Evolutionary conservation across 805 yeast genomes (phyloP), one percentile per base, ranked within the genome.

Genomic region (Hanseniaspora taiwanica): DNA sequence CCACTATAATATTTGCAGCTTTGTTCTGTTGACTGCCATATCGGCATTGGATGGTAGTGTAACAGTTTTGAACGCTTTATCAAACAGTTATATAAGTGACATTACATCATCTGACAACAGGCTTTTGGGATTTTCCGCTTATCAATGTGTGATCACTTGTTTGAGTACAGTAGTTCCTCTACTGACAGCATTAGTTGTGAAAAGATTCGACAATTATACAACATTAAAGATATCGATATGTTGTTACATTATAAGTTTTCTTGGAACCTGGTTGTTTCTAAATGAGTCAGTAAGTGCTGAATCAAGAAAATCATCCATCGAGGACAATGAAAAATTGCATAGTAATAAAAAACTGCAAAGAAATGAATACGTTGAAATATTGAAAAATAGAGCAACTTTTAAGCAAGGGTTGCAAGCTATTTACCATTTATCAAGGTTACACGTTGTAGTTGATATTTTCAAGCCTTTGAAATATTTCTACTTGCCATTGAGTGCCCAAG

Each of bases 221-320:
- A 20, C 21, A 4, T 18, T 18, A 12, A 18, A 18, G 14, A 10
- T 33, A 12, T 12, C 16, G 6, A 3, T 42, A 31, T 1, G 18
- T 44, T 42, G 44, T 41, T 6, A 2, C 39, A 7, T 20, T 36
- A 10, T 42, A 46, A 14, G 14, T 42, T 21, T 2, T 38, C 2
- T 16, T 47, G 56, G 53, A 29, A 29, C 52, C 1, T 56, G 63
- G 10, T 33, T 53, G 3, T 21, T 42, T 0, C 36, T 60, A 16
- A 76, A 76, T 2, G 91, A 81, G 53, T 75, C 86, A 3, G 64
- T 87, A 46, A 72, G 81, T 13, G 50, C 54, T 27, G 62, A 65
- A 37, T 70, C 81, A 3, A 63, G 76, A 48, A 51, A 29, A 8
- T n/a, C 8, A 10, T 29, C 33, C 6, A 29, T 29, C 10, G 18